Evolutionary conservation across 805 yeast genomes (phyloP).

Genomic region (Lipomyces lipofer): DNA sequence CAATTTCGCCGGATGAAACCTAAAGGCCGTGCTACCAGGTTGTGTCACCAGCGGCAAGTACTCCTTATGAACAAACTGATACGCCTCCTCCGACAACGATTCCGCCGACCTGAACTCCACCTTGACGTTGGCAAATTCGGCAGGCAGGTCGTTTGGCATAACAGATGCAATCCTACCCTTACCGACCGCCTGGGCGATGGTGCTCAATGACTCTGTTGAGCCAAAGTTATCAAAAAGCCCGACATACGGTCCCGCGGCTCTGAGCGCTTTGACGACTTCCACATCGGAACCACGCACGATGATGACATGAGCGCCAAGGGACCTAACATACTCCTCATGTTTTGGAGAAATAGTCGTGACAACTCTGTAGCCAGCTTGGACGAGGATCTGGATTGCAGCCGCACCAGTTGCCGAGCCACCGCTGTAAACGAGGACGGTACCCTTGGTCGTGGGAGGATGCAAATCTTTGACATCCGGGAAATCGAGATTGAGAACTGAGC

Average conservation of each 20-base stretch:
- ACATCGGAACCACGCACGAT: not conserved
- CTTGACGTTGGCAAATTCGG: not conserved
- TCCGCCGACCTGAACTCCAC: not conserved
- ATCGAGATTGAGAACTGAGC: not conserved
- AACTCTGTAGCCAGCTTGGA: not conserved
- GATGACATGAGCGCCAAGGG: not conserved
- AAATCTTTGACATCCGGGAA: slow-evolving; percentile 8
- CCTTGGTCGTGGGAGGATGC: not conserved
- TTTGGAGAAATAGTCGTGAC: not conserved
- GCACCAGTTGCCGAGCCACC: not conserved
- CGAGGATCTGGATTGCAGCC: not conserved
- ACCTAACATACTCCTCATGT: not conserved
- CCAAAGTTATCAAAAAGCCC: not conserved
- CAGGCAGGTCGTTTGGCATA: not conserved
- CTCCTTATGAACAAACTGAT: not conserved
- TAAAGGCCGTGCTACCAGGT: not conserved
- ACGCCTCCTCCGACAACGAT: not conserved
- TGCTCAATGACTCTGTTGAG: not conserved
- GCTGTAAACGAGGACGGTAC: not conserved
- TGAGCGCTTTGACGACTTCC: not conserved
- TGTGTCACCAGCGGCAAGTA: not conserved
- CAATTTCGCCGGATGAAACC: not conserved
- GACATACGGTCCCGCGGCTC: not conserved
- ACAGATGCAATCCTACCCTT: not conserved
- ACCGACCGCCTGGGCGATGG: not conserved